Evolutionary conservation across 2,329 filamentous ascomycete genomes (phyloP).

Genomic region (Colletotrichum sp.): DNA sequence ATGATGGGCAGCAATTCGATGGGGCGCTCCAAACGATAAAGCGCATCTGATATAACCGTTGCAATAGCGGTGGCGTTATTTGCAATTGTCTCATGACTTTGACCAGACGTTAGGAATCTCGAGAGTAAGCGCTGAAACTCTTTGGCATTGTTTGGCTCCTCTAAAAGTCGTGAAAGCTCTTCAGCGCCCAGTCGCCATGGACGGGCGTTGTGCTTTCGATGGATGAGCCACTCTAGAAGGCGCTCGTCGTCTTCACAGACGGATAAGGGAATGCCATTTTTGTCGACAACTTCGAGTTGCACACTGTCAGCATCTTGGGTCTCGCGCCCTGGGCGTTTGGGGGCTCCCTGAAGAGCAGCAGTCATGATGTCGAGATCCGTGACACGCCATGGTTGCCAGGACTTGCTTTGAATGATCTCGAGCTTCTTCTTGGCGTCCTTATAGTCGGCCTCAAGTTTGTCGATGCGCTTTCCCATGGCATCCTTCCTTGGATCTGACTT

Average conservation of each 20-base stretch:
- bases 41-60: not conserved
- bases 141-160: not conserved
- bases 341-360: constrained; percentile 33
- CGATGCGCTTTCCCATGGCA: constrained; percentile 29
- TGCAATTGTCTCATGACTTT: not conserved
- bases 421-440: constrained; percentile 14
- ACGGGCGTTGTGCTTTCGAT: constrained; percentile 23
- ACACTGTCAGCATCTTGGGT: not conserved
- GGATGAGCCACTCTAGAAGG: constrained; percentile 40
- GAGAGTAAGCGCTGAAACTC: not conserved
- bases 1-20: constrained; percentile 40
- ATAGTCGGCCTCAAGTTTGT: constrained; percentile 32
- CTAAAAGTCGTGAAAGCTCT: not conserved
- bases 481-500: constrained; percentile 23
- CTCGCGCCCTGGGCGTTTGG: not conserved
- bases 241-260: constrained; percentile 30
- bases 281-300: constrained; percentile 9
- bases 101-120: not conserved
- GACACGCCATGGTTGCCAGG: constrained; percentile 38
- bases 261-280: constrained; percentile 36
- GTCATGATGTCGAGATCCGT: constrained; percentile 49
- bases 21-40: not conserved
- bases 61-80: not conserved
- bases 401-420: not conserved
- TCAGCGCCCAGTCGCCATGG: not conserved